phyloP scores from a whole-genome alignment of 768 basidiomycete genomes.

The Boletus rubroflammeus region DNA sequence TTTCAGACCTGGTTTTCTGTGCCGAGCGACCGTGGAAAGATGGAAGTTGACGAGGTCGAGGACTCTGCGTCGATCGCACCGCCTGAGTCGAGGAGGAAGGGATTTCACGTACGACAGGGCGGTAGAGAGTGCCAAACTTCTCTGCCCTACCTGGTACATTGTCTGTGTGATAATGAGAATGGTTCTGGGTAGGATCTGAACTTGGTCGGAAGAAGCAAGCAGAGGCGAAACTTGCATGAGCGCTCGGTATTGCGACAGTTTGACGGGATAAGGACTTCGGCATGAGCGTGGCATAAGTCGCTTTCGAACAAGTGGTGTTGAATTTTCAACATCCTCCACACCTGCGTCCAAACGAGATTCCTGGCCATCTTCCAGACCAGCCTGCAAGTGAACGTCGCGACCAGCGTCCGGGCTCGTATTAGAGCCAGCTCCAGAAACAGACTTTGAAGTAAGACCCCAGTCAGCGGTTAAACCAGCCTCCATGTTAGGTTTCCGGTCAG shows the following conservation, averaged over 20 bases:
- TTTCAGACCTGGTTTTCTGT: conserved; percentile 37
- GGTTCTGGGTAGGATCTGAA: conserved; percentile 39
- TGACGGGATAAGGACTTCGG: conserved; percentile 7
- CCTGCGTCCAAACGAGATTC: not conserved
- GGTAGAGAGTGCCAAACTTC: conserved; percentile 39
- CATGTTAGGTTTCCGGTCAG: not conserved
- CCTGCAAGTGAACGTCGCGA: not conserved
- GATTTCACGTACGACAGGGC: conserved; percentile 47
- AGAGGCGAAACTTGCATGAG: conserved; percentile 43
- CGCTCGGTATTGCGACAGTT: conserved; percentile 31
- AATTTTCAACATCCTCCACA: not conserved
- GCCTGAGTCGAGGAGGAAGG: conserved; percentile 43
- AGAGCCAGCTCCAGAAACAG: not conserved
- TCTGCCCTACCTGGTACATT: conserved; percentile 43
- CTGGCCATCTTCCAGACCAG: not conserved
- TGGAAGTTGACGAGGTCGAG: conserved; percentile 48
- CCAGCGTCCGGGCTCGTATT: not conserved
- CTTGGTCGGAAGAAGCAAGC: conserved; percentile 32
- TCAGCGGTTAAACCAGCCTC: not conserved
- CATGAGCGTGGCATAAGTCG: conserved; percentile 16
- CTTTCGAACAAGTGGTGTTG: conserved; percentile 2
- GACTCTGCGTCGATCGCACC: conserved; percentile 34
- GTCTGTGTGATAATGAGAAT: conserved; percentile 44
- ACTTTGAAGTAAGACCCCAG: not conserved
- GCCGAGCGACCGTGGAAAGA: conserved; percentile 37